Evolutionary conservation across 139 green algal species (phyloP).

Genomic region (Chlamydomonas sp.): DNA sequence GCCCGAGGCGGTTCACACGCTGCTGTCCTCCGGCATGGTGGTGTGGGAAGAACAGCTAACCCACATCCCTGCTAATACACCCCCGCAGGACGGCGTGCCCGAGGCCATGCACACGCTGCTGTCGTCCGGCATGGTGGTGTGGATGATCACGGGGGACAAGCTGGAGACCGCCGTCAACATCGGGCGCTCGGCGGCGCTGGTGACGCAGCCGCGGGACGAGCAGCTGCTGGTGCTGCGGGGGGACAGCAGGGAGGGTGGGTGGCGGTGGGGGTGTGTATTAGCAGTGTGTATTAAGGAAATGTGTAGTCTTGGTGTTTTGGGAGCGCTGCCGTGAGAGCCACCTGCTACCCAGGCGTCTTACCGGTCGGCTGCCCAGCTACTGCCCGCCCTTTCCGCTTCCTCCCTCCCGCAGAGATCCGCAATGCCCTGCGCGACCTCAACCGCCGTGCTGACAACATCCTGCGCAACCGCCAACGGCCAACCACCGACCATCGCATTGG

Average conservation of each 20-base stretch:
- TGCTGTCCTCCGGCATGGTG: no score
- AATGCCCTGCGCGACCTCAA: no score
- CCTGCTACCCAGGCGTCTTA: no score
- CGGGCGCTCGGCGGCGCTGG: slow-evolving; percentile 43
- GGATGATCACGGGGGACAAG: slow-evolving; percentile 94
- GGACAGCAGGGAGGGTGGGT: background rate
- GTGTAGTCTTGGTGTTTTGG: background rate
- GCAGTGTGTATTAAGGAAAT: background rate
- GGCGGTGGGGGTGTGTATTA: background rate
- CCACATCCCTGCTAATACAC: background rate
- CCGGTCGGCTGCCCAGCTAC: no score
- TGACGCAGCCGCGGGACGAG: slow-evolving; percentile 3
- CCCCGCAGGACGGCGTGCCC: slow-evolving; percentile 76
- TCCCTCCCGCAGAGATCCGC: no score
- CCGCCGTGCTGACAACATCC: no score
- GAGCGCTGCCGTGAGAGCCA: background rate
- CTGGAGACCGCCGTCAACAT: slow-evolving; percentile 93
- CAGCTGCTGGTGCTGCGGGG: slow-evolving; percentile 35
- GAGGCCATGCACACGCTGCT: slow-evolving; percentile 70
- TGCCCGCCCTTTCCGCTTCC: no score
- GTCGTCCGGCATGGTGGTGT: slow-evolving; percentile 80
- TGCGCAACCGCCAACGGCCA: no score
- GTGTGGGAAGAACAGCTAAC: no score
- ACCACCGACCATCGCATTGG: no score
- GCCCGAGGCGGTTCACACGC: no score